Conservation (phyloP, 225 moss, liverwort and hornwort genomes). For the Pleurozium schreberi region DNA sequence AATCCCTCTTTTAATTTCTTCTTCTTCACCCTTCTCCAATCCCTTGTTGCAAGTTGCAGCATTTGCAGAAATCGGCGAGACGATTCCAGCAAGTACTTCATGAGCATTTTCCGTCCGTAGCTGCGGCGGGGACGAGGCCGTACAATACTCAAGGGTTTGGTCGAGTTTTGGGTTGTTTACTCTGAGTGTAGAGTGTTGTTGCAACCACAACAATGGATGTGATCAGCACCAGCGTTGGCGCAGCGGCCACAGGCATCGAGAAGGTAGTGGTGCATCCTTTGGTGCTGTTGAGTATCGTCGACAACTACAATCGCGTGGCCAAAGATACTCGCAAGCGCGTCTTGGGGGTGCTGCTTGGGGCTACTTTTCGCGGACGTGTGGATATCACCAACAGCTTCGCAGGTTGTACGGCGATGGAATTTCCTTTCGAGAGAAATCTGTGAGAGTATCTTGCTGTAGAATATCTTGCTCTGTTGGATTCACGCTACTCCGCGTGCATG, state of each 20-base stretch:
- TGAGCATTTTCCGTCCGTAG: neutral
- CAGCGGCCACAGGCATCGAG: constrained; percentile 45
- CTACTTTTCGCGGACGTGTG: constrained; percentile 69
- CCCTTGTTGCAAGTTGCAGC: neutral
- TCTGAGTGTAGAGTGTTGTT: neutral
- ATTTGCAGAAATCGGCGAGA: neutral
- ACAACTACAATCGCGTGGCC: constrained; percentile 88
- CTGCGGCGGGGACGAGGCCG: neutral
- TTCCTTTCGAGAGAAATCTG: neutral
- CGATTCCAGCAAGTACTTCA: neutral
- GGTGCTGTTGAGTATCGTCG: constrained; percentile 87
- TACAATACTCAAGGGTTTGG: neutral
- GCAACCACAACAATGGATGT: constrained; percentile 48
- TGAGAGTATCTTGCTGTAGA: neutral
- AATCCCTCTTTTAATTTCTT: neutral
- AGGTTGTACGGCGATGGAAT: constrained; percentile 17
- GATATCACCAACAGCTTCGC: constrained; percentile 98
- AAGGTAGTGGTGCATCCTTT: constrained; percentile 95
- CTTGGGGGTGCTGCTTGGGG: constrained; percentile 67
- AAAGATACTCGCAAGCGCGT: constrained; percentile 84
- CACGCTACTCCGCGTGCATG: neutral
- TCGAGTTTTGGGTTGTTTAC: neutral
- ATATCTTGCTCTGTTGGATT: neutral
- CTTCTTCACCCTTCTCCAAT: neutral
- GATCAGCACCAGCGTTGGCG: constrained; percentile 64